phyloP scores from a whole-genome alignment of 306 rosid species.

The Sechiopsis laciniata region DNA sequence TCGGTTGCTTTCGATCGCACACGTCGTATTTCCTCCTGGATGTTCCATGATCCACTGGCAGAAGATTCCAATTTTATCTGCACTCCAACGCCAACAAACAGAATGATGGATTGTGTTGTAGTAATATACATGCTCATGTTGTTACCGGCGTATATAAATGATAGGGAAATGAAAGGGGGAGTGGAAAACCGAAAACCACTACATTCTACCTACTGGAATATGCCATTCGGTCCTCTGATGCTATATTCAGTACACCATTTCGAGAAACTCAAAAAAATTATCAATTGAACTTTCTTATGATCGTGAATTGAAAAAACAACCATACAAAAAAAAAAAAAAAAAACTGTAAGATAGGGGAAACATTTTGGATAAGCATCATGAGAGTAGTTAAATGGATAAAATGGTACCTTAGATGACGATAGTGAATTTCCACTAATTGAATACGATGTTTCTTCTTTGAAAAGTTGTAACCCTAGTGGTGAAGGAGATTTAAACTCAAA shows the following conservation, averaged over 20 bases:
- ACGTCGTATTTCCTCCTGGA: conserved; percentile 87
- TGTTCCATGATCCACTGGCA: conserved; percentile 83
- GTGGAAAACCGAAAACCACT: neutral
- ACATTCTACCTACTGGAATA: neutral
- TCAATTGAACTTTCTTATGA: neutral
- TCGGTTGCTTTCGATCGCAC: conserved; percentile 91
- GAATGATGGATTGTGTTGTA: neutral
- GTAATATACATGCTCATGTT: neutral
- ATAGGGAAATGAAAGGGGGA: neutral
- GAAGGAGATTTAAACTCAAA: conserved; percentile 43
- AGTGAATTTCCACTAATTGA: conserved; percentile 47
- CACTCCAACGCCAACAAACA: conserved; percentile 27
- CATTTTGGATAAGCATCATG: neutral
- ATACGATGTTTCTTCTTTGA: conserved; percentile 57
- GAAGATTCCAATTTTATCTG: conserved; percentile 67
- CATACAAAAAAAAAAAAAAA: neutral
- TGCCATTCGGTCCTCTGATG: neutral
- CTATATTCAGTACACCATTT: neutral
- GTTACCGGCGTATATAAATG: neutral
- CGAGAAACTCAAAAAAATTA: neutral
- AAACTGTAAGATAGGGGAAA: neutral
- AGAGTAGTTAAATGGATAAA: neutral
- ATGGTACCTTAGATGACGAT: conserved; percentile 59
- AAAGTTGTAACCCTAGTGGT: conserved; percentile 48
- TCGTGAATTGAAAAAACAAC: neutral